Evolutionary conservation across 2,329 filamentous ascomycete species (phyloP), one percentile per base, ranked within the genome.

Genomic region (Gyromitra esculenta): DNA sequence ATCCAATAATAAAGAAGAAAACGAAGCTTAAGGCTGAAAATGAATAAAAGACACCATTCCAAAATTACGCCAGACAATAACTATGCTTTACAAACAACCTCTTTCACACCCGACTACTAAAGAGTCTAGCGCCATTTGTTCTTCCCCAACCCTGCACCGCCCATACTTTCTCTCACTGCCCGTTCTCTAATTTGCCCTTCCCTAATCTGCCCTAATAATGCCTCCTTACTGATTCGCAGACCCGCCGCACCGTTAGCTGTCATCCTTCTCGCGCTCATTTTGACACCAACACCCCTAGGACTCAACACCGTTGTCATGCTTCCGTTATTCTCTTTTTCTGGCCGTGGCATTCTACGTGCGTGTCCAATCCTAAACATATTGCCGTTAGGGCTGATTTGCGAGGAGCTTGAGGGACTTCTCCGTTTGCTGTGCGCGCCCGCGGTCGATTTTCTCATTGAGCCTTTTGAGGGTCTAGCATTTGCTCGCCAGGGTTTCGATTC

Each of bases 11-110:
- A 60, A 76, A 63, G 50, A 71, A 62, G 62, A 8, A 66, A 45
- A 54, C 21, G 18, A 64, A 69, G 71, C 43, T 57, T 21, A 65
- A 52, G 39, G 18, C 50, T 52, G 56, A 74, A 72, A 57, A 67
- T 18, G 21, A 72, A 48, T 39, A 77, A 39, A 62, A 70, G 31
- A 76, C 64, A 57, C 43, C 64, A 63, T 75, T 76, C 65, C 72
- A 77, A 77, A 77, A 77, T 77, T 77, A 76, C 75, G 75, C 75
- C 75, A 66, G 35, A 75, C 75, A 77, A 65, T 50, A 54, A 65
- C 48, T 57, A 48, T 41, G 8, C 21, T 67, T 73, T 63, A 63
- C 63, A 65, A 70, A 72, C 35, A 43, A 56, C 39, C 59, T 31
- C 45, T 57, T 48, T 13, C 39, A 63, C 43, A 18, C 39, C 60